Evolutionary conservation across 2,329 filamentous ascomycete species (phyloP), one percentile per base, ranked within the genome.

Genomic region (Lasiodiplodia theobromae): DNA sequence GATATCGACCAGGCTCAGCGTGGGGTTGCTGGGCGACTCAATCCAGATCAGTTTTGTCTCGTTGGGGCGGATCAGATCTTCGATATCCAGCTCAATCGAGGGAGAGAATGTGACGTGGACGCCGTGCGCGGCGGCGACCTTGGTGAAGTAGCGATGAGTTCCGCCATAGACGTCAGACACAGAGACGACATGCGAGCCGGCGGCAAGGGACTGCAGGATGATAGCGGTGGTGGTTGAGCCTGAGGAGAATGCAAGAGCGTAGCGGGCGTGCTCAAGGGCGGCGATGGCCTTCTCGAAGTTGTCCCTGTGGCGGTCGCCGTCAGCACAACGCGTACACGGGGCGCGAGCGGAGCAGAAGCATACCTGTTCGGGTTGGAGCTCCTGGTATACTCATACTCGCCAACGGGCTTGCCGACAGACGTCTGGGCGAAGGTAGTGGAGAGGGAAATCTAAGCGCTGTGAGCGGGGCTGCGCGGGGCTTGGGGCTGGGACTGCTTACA

Each of bases 141-240:
- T 94, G 72, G 96, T 99, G 86, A 99, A 99, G 86, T 99, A 99
- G 76, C 96, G 88, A 84, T 99, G 96, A 52, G 96, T 99, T 74
- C 96, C 96, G 74, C 96, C 96, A 81, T 99, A 99, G 75, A 99
- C 94, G 80, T 99, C 96, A 56, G 94, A 97, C 58, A 99, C 93
- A 70, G 94, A 97, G 75, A 99, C 91, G 76, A 99, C 93, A 83
- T 99, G 96, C 58, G 93, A 96, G 71, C 94, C 94, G 14, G 92
- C 87, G 28, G 95, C 94, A 69, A 99, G 88, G 73, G 92, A 96
- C 83, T 98, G 96, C 69, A 99, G 88, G 77, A 99, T 93, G 74
- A 88, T 93, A 70, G 96, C 95, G 0, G 96, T 99, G 67, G 96
- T 94, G 53, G 96, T 95, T 73, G 93, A 97, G 75, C 96, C 96